Evolutionary conservation across 2,329 filamentous ascomycete species (phyloP).

Genomic region (Botrytis elliptica): DNA sequence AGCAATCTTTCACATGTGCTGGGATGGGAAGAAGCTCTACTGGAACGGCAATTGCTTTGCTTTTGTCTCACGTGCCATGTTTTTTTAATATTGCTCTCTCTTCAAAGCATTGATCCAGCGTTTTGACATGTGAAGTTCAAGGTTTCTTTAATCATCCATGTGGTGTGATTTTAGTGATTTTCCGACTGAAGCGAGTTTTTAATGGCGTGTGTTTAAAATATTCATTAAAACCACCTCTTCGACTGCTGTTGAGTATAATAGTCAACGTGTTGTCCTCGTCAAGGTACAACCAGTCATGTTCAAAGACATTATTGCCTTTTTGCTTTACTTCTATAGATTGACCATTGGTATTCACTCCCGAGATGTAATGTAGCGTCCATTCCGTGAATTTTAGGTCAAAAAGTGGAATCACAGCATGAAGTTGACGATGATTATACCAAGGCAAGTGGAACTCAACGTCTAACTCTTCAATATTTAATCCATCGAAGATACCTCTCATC

Average conservation of each 20-base stretch:
- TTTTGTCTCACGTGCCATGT: not conserved
- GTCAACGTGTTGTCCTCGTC: not conserved
- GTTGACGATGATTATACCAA: not conserved
- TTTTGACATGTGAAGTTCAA: constrained; percentile 14
- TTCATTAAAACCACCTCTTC: not conserved
- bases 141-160: no score
- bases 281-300: not conserved
- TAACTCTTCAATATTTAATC: not conserved
- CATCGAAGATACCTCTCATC: not conserved
- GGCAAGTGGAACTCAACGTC: not conserved
- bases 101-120: not conserved
- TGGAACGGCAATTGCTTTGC: not conserved
- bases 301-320: not conserved
- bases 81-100: not conserved
- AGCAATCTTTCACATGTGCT: not conserved
- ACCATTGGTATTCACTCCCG: no score
- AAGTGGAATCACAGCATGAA: not conserved
- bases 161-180: not conserved
- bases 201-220: not conserved
- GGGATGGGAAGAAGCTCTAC: not conserved
- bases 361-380: not conserved
- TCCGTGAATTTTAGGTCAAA: not conserved
- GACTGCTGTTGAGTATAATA: not conserved
- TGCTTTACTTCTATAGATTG: not conserved
- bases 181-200: not conserved